These are phyloP conservation scores for Rhodomyrtus psidioides DNA, from an alignment of 441 rosid species.

Conservation along the genomic window DNA sequence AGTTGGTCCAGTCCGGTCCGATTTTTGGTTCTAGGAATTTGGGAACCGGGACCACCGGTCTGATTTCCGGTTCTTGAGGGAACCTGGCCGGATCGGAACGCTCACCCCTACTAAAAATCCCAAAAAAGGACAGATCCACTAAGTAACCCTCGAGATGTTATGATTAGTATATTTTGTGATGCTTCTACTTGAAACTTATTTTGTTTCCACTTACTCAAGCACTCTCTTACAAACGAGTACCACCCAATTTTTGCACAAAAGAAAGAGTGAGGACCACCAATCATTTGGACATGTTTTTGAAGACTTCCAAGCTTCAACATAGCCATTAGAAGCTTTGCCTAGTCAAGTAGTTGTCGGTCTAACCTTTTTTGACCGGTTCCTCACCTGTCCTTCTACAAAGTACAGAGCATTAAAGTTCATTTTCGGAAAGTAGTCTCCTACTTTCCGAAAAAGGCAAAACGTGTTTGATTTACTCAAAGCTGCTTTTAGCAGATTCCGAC, in stretches of 20 bases:
- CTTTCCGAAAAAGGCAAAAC: not conserved
- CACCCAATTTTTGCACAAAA: not conserved
- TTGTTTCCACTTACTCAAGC: not conserved
- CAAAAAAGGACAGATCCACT: not conserved
- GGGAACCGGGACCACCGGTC: too few relatives aligned
- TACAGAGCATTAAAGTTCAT: not conserved
- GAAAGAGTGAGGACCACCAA: not conserved
- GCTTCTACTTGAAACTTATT: not conserved
- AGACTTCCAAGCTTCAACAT: not conserved
- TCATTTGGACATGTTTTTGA: not conserved
- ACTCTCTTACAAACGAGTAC: not conserved
- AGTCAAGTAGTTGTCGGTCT: not conserved
- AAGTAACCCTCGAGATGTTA: not conserved
- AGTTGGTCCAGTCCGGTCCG: too few relatives aligned
- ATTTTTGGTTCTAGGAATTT: too few relatives aligned
- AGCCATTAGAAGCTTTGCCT: not conserved
- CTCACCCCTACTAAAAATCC: not conserved
- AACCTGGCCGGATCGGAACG: too few relatives aligned
- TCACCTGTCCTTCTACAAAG: not conserved
- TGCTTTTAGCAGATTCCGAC: not conserved
- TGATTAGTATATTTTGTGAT: not conserved
- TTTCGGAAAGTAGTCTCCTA: not conserved
- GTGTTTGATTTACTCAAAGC: not conserved
- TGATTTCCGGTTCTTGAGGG: too few relatives aligned
- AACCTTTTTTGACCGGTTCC: not conserved